phyloP scores from a whole-genome alignment of 768 basidiomycete species.

The Xerocomellus chrysenteron region DNA sequence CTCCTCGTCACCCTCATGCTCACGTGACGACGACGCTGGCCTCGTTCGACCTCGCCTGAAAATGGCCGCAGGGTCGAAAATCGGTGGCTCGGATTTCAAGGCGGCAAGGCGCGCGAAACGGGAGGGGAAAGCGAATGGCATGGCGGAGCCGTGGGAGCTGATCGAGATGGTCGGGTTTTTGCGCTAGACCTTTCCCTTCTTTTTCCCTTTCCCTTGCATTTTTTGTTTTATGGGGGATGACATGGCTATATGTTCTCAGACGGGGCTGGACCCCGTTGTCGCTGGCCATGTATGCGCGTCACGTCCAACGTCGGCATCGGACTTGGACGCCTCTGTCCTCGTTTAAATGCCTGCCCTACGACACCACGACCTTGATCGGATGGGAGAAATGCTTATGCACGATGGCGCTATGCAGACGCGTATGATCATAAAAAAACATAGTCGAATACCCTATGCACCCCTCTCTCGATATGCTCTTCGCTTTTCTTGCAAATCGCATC shows the following conservation, averaged over 20 bases:
- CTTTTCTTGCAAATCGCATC: not conserved
- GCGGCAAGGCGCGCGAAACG: slow-evolving; percentile 28
- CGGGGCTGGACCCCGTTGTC: not conserved
- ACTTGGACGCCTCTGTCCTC: too few relatives aligned
- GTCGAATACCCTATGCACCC: not conserved
- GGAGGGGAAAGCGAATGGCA: slow-evolving; percentile 14
- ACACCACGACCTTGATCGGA: not conserved
- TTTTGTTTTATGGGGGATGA: not conserved
- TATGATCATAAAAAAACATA: not conserved
- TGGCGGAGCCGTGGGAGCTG: slow-evolving; percentile 17
- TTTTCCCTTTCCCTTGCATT: too few relatives aligned
- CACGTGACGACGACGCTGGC: slow-evolving; percentile 10
- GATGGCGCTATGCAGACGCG: not conserved
- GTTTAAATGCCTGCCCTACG: not conserved
- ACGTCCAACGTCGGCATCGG: not conserved
- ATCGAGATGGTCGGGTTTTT: slow-evolving; percentile 34
- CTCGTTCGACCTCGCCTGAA: slow-evolving; percentile 23
- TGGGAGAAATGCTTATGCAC: not conserved
- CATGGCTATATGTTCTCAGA: not conserved
- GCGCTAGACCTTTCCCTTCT: not conserved
- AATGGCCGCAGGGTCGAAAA: slow-evolving; percentile 22
- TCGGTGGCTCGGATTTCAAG: slow-evolving; percentile 31
- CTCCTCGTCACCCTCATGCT: not conserved
- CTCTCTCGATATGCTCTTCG: not conserved
- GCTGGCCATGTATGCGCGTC: not conserved